Evolutionary conservation across 2,329 filamentous ascomycete genomes (phyloP).

Genomic region (Aspergillus ustus): DNA sequence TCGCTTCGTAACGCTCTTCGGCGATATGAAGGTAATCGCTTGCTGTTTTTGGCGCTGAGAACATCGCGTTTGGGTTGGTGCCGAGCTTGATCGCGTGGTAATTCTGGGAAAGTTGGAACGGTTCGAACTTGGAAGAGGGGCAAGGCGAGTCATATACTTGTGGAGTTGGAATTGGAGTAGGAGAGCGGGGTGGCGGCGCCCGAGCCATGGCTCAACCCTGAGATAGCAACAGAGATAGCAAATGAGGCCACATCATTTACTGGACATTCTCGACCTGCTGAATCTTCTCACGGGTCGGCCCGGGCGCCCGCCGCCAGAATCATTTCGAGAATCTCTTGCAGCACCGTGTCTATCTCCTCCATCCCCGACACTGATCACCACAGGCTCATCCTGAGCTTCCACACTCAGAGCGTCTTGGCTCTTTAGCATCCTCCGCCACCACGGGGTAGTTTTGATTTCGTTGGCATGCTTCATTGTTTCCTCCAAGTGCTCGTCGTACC

Average conservation of each 20-base stretch:
- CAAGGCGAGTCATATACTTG: not conserved
- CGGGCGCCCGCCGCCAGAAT: too few relatives aligned
- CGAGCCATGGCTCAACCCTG: not conserved
- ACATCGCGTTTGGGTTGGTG: not conserved
- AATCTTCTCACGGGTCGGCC: not conserved
- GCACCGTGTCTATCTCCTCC: not conserved
- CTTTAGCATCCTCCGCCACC: slow-evolving; percentile 2
- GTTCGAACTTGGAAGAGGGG: not conserved
- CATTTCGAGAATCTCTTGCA: not conserved
- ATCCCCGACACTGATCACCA: not conserved
- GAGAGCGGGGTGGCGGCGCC: not conserved
- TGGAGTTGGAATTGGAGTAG: not conserved
- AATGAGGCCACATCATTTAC: not conserved
- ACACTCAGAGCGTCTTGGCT: not conserved
- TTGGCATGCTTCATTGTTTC: not conserved
- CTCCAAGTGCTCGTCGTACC: slow-evolving; percentile 8
- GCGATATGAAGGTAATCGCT: not conserved
- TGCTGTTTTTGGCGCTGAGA: not conserved
- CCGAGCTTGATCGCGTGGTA: not conserved
- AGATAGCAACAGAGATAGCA: not conserved
- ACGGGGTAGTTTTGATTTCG: not conserved
- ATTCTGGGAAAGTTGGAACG: not conserved
- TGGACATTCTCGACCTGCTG: not conserved
- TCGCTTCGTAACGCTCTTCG: not conserved
- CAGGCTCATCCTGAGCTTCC: not conserved